phyloP scores from a whole-genome alignment of 148 eudicot species.

The Vaccinium myrtillus region DNA sequence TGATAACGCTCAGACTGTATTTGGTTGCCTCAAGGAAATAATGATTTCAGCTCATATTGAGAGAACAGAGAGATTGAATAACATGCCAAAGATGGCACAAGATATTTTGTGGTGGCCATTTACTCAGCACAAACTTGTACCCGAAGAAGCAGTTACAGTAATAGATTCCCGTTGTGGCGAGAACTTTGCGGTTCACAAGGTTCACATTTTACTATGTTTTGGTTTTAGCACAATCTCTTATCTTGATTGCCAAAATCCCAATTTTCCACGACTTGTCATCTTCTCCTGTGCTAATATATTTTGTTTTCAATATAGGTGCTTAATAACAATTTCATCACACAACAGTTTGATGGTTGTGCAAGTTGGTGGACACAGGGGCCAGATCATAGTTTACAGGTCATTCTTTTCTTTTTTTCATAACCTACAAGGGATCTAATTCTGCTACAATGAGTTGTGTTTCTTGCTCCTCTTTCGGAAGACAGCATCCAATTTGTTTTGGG shows the following conservation, averaged over 20 bases:
- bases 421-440: background rate
- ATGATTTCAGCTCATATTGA: constrained; percentile 55
- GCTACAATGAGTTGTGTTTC: background rate
- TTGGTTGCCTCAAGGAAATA: constrained; percentile 64
- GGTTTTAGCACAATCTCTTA: background rate
- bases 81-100: constrained; percentile 71
- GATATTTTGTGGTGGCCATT: constrained; percentile 97
- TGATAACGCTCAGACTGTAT: constrained; percentile 51
- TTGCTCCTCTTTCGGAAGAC: background rate
- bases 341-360: constrained; percentile 95
- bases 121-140: constrained; percentile 91
- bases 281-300: background rate
- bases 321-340: constrained; percentile 44
- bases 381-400: constrained; percentile 80
- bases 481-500: background rate
- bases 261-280: background rate
- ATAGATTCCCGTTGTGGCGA: constrained; percentile 98
- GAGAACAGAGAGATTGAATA: constrained; percentile 63
- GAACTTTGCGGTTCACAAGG: constrained; percentile 86
- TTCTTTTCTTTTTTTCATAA: constrained; percentile 17
- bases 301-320: constrained; percentile 31
- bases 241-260: background rate
- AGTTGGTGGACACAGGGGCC: constrained; percentile 99
- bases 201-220: constrained; percentile 19
- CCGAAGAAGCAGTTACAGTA: constrained; percentile 70